phyloP scores from a whole-genome alignment of 345 rosid species.

The Aquilaria sinensis region DNA sequence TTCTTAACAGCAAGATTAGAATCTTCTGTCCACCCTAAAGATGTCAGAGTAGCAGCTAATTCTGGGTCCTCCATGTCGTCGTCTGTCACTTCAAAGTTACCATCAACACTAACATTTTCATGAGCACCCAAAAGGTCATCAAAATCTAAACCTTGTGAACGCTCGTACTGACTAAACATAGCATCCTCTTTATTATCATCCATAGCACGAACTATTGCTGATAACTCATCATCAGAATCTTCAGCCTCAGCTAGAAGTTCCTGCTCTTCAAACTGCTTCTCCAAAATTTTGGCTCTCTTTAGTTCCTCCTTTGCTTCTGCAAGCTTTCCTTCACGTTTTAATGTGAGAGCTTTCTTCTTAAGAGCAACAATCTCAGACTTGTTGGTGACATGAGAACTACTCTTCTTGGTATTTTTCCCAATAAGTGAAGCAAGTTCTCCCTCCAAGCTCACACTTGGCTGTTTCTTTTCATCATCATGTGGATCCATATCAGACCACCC shows the following conservation, averaged over 20 bases:
- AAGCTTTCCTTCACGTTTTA: conserved; percentile 93
- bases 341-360: conserved; percentile 69
- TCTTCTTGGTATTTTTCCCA: conserved; percentile 41
- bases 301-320: conserved; percentile 96
- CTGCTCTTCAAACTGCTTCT: conserved; percentile 84
- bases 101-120: conserved; percentile 47
- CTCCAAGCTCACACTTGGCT: conserved; percentile 55
- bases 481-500: conserved; percentile 81
- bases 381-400: conserved; percentile 32
- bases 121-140: conserved; percentile 36
- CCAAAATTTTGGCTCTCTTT: conserved; percentile 78
- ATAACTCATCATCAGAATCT: conserved; percentile 90
- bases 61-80: conserved; percentile 85
- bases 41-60: conserved; percentile 57
- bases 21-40: conserved; percentile 83
- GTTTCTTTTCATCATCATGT: conserved; percentile 41
- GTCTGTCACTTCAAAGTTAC: conserved; percentile 71
- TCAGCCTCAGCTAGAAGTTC: conserved; percentile 69
- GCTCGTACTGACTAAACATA: conserved; percentile 30
- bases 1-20: conserved; percentile 25
- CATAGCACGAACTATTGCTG: conserved; percentile 56
- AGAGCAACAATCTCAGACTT: conserved; percentile 56
- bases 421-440: conserved; percentile 82
- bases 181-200: conserved; percentile 53
- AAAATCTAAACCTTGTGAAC: conserved; percentile 30